A percentile compares a stretch with the other conserved stretches of the same genome.
Conservation (phyloP, 2,329 filamentous ascomycete species). For the Colletotrichum tropicale region DNA sequence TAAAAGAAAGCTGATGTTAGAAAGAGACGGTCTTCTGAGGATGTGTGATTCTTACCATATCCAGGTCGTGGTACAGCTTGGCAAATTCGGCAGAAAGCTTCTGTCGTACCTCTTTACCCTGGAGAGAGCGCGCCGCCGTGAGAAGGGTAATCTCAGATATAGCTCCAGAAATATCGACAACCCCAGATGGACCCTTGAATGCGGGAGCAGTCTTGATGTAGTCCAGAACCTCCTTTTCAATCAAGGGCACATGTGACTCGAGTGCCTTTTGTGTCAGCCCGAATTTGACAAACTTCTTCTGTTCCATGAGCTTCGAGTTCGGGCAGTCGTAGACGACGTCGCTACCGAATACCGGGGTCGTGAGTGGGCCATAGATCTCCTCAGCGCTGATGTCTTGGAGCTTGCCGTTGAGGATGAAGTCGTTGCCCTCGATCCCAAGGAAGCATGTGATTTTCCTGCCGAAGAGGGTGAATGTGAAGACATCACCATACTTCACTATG, state of each 20-base stretch:
- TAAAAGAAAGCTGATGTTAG: neutral
- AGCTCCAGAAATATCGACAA: constrained; percentile 74
- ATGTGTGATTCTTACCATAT: constrained; percentile 54
- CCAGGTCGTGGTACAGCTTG: constrained; percentile 83
- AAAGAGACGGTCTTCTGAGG: neutral
- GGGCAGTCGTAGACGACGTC: constrained; percentile 92
- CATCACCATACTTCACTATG: constrained; percentile 75
- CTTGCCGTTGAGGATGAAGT: constrained; percentile 92
- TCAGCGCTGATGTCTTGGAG: constrained; percentile 88
- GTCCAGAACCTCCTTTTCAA: constrained; percentile 73
- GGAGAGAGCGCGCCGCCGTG: constrained; percentile 85
- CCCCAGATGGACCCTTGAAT: constrained; percentile 72
- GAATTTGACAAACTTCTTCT: constrained; percentile 93
- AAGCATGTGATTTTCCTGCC: constrained; percentile 90
- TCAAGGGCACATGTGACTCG: constrained; percentile 77
- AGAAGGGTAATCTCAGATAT: constrained; percentile 91
- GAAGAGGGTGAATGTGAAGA: constrained; percentile 87
- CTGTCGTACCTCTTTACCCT: constrained; percentile 81
- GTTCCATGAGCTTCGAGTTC: constrained; percentile 92
- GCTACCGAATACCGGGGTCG: constrained; percentile 75
- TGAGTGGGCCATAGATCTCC: constrained; percentile 84
- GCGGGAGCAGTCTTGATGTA: constrained; percentile 67
- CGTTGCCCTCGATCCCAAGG: constrained; percentile 81
- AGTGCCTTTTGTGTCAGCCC: constrained; percentile 78
- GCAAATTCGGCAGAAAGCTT: constrained; percentile 79